phyloP scores from a whole-genome alignment of 139 green algal species.

The Chlamydomonas sp. region DNA sequence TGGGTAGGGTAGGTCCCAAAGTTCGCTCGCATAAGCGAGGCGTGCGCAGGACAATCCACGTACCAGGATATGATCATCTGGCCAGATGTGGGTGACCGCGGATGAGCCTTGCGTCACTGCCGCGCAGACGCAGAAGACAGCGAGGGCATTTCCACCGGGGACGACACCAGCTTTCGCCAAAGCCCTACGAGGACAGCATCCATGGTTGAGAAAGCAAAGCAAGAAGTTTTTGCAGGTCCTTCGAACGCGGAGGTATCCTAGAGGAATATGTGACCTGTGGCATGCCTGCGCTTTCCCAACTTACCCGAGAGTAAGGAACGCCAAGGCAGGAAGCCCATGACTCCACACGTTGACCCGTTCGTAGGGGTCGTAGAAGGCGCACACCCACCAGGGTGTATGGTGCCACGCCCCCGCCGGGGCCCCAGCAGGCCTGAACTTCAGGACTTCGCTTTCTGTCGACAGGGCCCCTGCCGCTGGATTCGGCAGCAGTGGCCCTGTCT shows the following conservation, averaged over 20 bases:
- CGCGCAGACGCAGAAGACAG: slow-evolving; percentile 74
- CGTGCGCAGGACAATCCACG: not conserved
- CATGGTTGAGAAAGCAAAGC: not conserved
- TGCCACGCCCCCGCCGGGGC: slow-evolving; percentile 59
- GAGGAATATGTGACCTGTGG: not conserved
- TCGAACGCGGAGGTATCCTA: not conserved
- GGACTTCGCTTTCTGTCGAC: no score
- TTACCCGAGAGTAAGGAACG: slow-evolving; percentile 71
- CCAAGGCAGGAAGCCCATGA: slow-evolving; percentile 71
- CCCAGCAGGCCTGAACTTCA: slow-evolving; percentile 53
- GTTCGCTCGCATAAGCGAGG: not conserved
- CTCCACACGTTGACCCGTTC: slow-evolving; percentile 90
- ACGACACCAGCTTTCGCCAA: slow-evolving; percentile 25
- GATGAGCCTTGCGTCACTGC: slow-evolving; percentile 78
- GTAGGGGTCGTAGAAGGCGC: slow-evolving; percentile 80
- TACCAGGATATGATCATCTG: slow-evolving; percentile 74
- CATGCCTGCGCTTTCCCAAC: not conserved
- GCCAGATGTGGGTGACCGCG: slow-evolving; percentile 81
- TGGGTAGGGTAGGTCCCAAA: not conserved
- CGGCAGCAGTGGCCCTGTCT: no score
- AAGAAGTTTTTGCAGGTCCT: not conserved
- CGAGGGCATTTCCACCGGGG: slow-evolving; percentile 52
- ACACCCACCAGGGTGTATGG: slow-evolving; percentile 71
- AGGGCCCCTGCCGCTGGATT: no score
- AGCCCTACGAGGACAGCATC: slow-evolving; percentile 22